Evolutionary conservation across 2,329 filamentous ascomycete genomes (phyloP), one percentile per base, ranked within the genome.

Genomic region (Didymella pomorum): DNA sequence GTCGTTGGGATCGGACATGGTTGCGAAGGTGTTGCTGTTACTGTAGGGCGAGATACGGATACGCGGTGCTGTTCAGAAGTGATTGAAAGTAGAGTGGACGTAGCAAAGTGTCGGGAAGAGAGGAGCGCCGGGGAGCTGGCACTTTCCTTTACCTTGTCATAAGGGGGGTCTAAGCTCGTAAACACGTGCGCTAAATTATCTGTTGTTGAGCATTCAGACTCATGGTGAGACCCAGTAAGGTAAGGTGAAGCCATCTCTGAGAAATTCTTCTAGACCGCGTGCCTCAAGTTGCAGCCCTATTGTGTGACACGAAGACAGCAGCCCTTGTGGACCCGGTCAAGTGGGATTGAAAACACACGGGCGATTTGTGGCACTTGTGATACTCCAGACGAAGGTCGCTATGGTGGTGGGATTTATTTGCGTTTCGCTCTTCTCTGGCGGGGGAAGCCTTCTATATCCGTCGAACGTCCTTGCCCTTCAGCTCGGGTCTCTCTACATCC

Each of bases 401-500:
- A 18, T 23, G 11, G 4, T 7, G 10, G 39, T 16, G 21, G 26
- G 12, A 8, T 43, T 26, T 26, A 6, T 14, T 43, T 25, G 23
- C 16, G 4, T 31, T 25, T 25, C 21, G 21, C 21, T n/a, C 21
- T 26, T 2, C 10, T n/a, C 5, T 3, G 41, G 18, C 28, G 23
- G 8, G 11, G 12, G 3, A 16, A 8, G 23, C 21, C 14, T 21
- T 52, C 41, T 79, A 95, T 73, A 97, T 92, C 78, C 95, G 91
- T 73, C 88, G 87, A 47, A 93, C 89, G 64, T 96, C 92, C 78
- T 94, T 94, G 48, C 93, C 95, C 59, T 86, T 88, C 84, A 95
- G 89, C 69, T 97, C 94, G 0, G 95, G 95, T 64, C 94, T 82
- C 72, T 97, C 92, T 5, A 92, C 86, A 76, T 99, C 95, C 89